A percentile compares a stretch with the other conserved stretches of the same genome.
Conservation (phyloP, 2,329 filamentous ascomycete species). For the Aspergillus calidoustus region DNA sequence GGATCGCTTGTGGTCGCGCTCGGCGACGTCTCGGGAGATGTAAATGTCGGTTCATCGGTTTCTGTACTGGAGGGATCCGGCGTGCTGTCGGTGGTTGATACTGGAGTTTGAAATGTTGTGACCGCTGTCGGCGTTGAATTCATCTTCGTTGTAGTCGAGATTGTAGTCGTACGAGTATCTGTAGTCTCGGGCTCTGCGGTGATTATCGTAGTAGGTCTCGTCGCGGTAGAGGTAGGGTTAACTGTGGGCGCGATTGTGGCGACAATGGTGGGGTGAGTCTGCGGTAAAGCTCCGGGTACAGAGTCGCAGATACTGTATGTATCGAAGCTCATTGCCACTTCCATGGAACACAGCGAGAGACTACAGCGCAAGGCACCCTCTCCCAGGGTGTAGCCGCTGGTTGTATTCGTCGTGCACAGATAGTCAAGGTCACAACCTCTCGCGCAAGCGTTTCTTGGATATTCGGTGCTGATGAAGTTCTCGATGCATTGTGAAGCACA, state of each 20-base stretch:
- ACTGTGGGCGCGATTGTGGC: constrained; percentile 34
- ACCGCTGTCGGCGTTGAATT: constrained; percentile 13
- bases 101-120: constrained; percentile 24
- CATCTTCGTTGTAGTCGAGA: constrained; percentile 2
- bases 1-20: constrained; percentile 18
- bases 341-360: constrained; percentile 59
- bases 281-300: constrained; percentile 39
- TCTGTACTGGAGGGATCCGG: constrained; percentile 6
- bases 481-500: constrained; percentile 67
- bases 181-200: constrained; percentile 12
- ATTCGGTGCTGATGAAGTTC: constrained; percentile 67
- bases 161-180: constrained; percentile 1
- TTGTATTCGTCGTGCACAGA: constrained; percentile 65
- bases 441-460: constrained; percentile 55
- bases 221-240: constrained; percentile 9
- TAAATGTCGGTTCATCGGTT: constrained; percentile 16
- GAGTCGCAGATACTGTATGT: constrained; percentile 62
- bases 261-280: constrained; percentile 44
- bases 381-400: constrained; percentile 69
- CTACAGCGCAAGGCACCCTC: constrained; percentile 73
- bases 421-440: constrained; percentile 61
- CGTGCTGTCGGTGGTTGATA: constrained; percentile 20
- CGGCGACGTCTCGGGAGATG: constrained; percentile 6
- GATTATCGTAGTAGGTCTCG: constrained; percentile 5
- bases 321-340: constrained; percentile 50